phyloP scores from a whole-genome alignment of 1,284 basidiomycete genomes.

The Marasmius fiardii region DNA sequence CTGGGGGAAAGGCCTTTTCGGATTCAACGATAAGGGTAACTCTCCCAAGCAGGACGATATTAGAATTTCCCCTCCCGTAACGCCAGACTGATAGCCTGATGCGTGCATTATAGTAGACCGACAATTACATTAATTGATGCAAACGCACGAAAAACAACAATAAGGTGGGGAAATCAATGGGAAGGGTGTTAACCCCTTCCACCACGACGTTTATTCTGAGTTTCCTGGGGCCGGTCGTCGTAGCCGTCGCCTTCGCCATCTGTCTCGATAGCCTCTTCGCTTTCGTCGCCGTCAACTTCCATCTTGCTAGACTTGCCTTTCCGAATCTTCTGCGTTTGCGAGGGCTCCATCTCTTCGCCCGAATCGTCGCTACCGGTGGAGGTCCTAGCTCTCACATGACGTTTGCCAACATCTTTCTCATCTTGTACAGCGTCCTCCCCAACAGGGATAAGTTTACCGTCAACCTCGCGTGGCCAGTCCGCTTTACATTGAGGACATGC shows the following conservation, averaged over 20 bases:
- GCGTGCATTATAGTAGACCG: constrained; percentile 8
- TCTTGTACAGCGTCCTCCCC: constrained; percentile 65
- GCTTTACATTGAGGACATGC: constrained; percentile 56
- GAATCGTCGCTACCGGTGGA: constrained; percentile 43
- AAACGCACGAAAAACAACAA: not conserved
- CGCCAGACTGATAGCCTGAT: not conserved
- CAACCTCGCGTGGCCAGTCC: constrained; percentile 53
- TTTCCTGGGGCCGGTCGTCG: constrained; percentile 21
- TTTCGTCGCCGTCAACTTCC: constrained; percentile 23
- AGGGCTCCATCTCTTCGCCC: constrained; percentile 32
- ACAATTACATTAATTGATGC: too few relatives aligned
- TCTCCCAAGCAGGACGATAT: constrained; percentile 35
- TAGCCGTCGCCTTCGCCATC: constrained; percentile 19
- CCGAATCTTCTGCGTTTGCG: constrained; percentile 23
- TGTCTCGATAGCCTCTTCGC: constrained; percentile 17
- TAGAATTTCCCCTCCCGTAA: constrained; percentile 30
- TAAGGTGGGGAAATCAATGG: too few relatives aligned
- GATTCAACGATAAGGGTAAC: constrained; percentile 51
- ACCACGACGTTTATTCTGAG: constrained; percentile 27
- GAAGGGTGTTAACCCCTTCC: constrained; percentile 21
- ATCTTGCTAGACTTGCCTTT: constrained; percentile 24
- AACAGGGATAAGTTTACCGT: constrained; percentile 44
- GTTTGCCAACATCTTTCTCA: constrained; percentile 52
- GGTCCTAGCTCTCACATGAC: constrained; percentile 40
- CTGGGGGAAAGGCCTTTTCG: constrained; percentile 74